Evolutionary conservation across 169 alveolate genomes (phyloP).

Genomic region (Babesia bovis): DNA sequence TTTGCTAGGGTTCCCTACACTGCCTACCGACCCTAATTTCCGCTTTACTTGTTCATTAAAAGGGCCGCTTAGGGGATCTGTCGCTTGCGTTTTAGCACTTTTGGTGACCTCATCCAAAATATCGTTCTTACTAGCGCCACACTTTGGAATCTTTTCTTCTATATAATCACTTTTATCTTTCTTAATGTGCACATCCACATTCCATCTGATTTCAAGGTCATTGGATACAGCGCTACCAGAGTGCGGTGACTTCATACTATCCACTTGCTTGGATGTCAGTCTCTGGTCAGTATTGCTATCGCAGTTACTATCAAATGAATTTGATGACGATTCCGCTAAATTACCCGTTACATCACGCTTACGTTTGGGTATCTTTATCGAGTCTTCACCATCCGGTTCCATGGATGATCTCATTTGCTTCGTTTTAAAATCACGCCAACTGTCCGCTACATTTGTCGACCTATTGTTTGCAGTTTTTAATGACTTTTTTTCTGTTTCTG

Average conservation of each 20-base stretch:
- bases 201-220: too few species aligned
- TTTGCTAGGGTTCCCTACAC: too few species aligned
- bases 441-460: background rate
- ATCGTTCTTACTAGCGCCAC: too few species aligned
- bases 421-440: conserved; percentile 8
- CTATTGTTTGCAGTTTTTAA: background rate
- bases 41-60: too few species aligned
- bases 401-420: background rate
- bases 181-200: background rate
- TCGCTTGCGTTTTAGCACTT: too few species aligned
- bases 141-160: background rate
- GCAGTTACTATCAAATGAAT: too few species aligned
- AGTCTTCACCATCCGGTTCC: conserved; percentile 1
- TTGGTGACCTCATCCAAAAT: too few species aligned
- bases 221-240: background rate
- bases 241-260: background rate
- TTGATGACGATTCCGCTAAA: background rate
- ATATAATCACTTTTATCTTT: background rate
- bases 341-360: background rate
- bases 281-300: too few species aligned
- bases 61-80: too few species aligned
- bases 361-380: conserved; percentile 27
- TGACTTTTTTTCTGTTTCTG: too few species aligned
- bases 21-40: too few species aligned
- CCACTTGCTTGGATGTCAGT: too few species aligned